phyloP scores from a whole-genome alignment of 176 grass and related monocot genomes.

The Aegilops umbellulata region DNA sequence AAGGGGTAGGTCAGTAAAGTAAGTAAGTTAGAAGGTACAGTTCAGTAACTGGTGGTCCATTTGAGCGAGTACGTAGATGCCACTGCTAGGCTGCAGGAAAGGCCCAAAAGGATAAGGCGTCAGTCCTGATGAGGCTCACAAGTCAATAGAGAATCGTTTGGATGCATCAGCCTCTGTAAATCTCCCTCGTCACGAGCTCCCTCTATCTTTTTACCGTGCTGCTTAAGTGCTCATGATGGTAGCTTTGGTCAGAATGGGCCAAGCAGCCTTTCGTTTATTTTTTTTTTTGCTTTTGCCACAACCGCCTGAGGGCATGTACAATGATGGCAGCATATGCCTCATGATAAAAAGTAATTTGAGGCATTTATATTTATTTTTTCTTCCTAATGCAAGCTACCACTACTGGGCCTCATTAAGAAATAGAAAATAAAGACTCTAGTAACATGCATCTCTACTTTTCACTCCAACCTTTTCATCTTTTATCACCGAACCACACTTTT shows the following conservation, averaged over 20 bases:
- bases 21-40: neutral
- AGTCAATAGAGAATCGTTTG: neutral
- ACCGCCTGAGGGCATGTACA: too few species aligned
- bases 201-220: neutral
- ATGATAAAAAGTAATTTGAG: too few species aligned
- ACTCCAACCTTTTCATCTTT: too few species aligned
- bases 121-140: neutral
- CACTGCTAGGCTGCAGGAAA: neutral
- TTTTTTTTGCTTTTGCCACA: neutral
- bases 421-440: too few species aligned
- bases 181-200: neutral
- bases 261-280: neutral
- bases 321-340: too few species aligned
- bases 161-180: neutral
- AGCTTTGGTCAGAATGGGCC: neutral
- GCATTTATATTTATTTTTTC: too few species aligned
- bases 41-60: neutral
- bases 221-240: neutral
- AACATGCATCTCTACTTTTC: too few species aligned
- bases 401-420: too few species aligned
- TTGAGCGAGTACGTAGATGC: neutral
- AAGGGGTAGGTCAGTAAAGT: neutral
- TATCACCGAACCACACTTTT: too few species aligned
- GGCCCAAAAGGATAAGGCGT: neutral
- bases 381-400: too few species aligned